Evolutionary conservation across 2,329 filamentous ascomycete species (phyloP), one percentile per base, ranked within the genome.

Genomic region (Diaporthe velutina): DNA sequence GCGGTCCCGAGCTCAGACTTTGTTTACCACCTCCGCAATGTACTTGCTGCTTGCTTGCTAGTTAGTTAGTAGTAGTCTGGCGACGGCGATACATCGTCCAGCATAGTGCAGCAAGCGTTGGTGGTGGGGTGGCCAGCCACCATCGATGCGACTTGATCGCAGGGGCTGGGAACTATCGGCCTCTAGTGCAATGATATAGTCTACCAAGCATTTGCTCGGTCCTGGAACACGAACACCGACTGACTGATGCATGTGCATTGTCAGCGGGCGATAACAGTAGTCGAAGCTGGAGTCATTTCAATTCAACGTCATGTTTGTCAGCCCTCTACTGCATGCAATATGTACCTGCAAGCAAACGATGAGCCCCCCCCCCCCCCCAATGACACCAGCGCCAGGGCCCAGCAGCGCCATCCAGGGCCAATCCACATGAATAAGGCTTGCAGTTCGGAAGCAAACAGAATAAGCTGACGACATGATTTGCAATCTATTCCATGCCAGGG

Each of bases 121-220:
- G 17, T 22, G 42, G 61, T 52, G 61, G 45, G 38, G 30, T 10
- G n/a, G 45, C 13, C 61, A 67, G 61, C 61, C 45, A 30, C 64
- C 30, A 22, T 40, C 13, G 48, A 40, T 33, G 33, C 19, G n/a
- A 50, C 30, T 52, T 25, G 33, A 33, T 68, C 17, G 64, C 45
- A 52, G 42, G 45, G 61, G 45, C 45, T 52, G 45, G 61, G 48
- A 52, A 67, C 61, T 52, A 50, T 67, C 61, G 28, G 30, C 30
- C 10, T 67, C 61, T 48, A 50, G 25, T n/a, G 15, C 12, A 40
- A 25, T 12, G 25, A 9, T n/a, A 13, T 25, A 38, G 33, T 58
- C 12, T 40, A 4, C 55, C 55, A 38, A 58, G 22, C 38, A 38
- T 58, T 58, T 38, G 55, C 55, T 38, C 12, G 19, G 55, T 38